phyloP scores from a whole-genome alignment of 169 alveolate species.

The Besnoitia besnoiti region DNA sequence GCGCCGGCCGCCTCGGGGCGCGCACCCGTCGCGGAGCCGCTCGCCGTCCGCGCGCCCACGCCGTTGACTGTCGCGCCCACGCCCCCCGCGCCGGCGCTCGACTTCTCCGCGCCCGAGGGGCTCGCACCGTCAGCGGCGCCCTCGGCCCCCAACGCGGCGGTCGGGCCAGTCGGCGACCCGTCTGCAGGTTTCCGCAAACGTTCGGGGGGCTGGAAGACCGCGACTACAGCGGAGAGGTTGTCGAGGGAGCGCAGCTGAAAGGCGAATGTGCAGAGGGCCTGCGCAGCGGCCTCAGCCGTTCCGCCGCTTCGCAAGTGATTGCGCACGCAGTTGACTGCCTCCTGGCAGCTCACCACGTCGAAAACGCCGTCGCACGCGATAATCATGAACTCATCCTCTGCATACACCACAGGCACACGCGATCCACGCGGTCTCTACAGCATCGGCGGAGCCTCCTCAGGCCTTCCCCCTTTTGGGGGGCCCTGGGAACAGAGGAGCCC shows the following conservation, averaged over 20 bases:
- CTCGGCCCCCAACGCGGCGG: not conserved
- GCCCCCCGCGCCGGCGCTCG: not conserved
- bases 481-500: not conserved
- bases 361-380: conserved; percentile 75
- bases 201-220: conserved; percentile 75
- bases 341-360: conserved; percentile 71
- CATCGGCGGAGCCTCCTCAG: not conserved
- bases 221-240: conserved; percentile 77
- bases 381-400: conserved; percentile 76
- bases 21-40: not conserved
- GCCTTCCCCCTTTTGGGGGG: not conserved
- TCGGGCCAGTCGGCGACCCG: not conserved
- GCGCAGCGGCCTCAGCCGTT: conserved; percentile 77
- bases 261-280: conserved; percentile 75
- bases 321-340: conserved; percentile 69
- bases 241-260: conserved; percentile 77
- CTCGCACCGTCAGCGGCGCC: not conserved
- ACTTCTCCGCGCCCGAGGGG: not conserved
- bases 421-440: not conserved
- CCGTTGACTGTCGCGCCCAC: not conserved
- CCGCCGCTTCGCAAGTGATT: conserved; percentile 63
- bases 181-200: not conserved
- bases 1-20: not conserved
- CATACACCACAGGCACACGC: conserved; percentile 16
- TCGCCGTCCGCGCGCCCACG: not conserved